A percentile compares a stretch with the other conserved stretches of the same genome.
phyloP scores from a whole-genome alignment of 805 yeast species.

The Cyberlindnera petersonii region DNA sequence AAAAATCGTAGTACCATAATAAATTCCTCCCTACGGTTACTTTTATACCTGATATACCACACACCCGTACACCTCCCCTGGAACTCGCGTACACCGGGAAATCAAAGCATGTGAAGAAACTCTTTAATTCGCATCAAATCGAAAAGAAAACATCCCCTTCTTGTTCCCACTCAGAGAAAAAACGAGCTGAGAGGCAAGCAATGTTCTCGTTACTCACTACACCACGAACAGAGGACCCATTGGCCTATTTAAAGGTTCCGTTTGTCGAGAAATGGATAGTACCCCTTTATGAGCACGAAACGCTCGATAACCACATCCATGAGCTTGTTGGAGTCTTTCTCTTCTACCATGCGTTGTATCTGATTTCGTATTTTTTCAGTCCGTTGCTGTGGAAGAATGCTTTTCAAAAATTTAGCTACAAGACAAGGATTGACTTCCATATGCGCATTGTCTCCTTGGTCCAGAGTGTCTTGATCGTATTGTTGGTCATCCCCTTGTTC shows the following conservation, averaged over 20 bases:
- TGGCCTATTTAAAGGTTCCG: constrained; percentile 25
- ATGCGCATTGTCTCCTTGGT: constrained; percentile 85
- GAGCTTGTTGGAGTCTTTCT: constrained; percentile 29
- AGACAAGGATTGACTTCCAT: constrained; percentile 65
- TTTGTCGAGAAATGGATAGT: constrained; percentile 28
- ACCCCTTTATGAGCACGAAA: constrained; percentile 22
- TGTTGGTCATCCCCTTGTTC: constrained; percentile 57
- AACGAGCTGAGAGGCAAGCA: neutral
- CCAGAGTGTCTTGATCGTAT: constrained; percentile 67
- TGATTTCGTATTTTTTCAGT: constrained; percentile 20
- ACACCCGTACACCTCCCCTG: constrained; percentile 1
- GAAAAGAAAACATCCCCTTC: no score
- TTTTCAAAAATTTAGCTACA: constrained; percentile 29
- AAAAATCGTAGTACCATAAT: no score
- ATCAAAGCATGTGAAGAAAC: no score
- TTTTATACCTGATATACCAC: no score
- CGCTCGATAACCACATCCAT: constrained; percentile 30
- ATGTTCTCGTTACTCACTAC: constrained; percentile 4
- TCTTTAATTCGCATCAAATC: no score
- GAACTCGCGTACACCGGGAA: no score
- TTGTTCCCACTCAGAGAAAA: no score
- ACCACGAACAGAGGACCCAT: constrained; percentile 26
- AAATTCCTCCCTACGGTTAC: no score
- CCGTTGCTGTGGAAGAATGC: constrained; percentile 23
- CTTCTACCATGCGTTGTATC: constrained; percentile 29